Evolutionary conservation across 805 yeast genomes (phyloP), one percentile per base, ranked within the genome.

Genomic region (Pichia exigua): DNA sequence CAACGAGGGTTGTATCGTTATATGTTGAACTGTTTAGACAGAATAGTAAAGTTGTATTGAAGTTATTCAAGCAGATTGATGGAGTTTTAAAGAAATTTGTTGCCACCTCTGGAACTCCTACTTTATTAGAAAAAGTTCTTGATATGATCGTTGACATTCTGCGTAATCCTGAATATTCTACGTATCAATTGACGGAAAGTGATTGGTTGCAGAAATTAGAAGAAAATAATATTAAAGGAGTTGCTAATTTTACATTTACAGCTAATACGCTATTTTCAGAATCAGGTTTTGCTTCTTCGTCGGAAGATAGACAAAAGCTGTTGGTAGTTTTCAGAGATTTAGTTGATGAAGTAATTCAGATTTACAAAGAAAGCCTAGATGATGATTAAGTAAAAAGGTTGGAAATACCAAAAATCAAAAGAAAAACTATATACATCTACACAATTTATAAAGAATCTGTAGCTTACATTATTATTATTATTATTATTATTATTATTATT

Each of bases 111-210:
- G 50, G 60, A 3, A 61, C 64, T 1, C 49, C 64, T 0, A 49
- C 56, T 7, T 48, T 66, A 27, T 45, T 66, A 47, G 61, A 64
- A 30, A 47, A 45, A 17, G 60, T 61, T 4, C 51, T 66, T 51
- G 55, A 57, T 20, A 54, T 65, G 45, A 44, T 61, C 20, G 57
- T 63, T 8, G 45, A 50, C 12, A 59, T 70, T 47, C 65, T 74
- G 18, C 57, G 59, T 18, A 50, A 59, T 51, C 59, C 68, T 1
- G 69, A 68, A 35, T 73, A 64, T 57, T 45, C 58, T 5, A 46
- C 63, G 8, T 42, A 65, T 22, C 60, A 59, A 1, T 45, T 35
- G 8, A n/a, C 4, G 39, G 45, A 46, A 18, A 35, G 21, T 7
- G 47, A 27, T 26, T 50, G 45, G 43, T 2, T 27, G 6, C 17